Evolutionary conservation across 306 rosid genomes (phyloP), one percentile per base, ranked within the genome.

Genomic region (Dryas drummondii): DNA sequence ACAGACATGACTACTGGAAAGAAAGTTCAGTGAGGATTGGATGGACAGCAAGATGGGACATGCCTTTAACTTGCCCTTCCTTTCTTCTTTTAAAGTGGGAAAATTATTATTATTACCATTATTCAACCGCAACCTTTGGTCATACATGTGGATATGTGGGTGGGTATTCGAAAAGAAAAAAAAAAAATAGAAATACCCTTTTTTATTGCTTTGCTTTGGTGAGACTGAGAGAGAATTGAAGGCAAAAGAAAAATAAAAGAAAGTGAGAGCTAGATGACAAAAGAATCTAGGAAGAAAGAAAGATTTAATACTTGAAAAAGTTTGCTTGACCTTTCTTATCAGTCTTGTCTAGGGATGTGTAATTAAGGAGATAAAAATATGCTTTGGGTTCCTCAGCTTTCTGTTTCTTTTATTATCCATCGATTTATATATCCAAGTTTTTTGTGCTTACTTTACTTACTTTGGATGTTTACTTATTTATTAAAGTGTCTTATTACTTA

Each of bases 381-480:
- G 92, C 90, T 79, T 84, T 84, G 88, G 87, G 83, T 86, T 89
- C 87, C 87, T 82, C 84, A 59, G 81, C 87, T 91, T 84, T 86
- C 85, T 87, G 82, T 84, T 81, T 79, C 56, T 78, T 80, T 72
- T 73, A 79, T 67, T 81, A 87, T 89, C 84, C 87, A 85, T 47
- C 12, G 10, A 13, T 32, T 32, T 32, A 32, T 32, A 32, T 32
- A 32, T 64, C 87, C 86, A 85, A 82, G 86, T 80, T 73, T 82
- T 80, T 32, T 73, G 62, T 56, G 71, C 79, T 65, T 82, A 66
- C 73, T 61, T 27, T 40, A 40, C 48, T 63, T 63, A 37, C 26
- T 78, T 77, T 66, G 71, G 60, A 27, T 42, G 11, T 66, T 69
- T 64, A 55, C 68, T 47, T 13, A 57, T 26, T 56, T n/a, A 44